Evolutionary conservation across 2,329 filamentous ascomycete species (phyloP).

Genomic region (Coniosporium uncinatum): DNA sequence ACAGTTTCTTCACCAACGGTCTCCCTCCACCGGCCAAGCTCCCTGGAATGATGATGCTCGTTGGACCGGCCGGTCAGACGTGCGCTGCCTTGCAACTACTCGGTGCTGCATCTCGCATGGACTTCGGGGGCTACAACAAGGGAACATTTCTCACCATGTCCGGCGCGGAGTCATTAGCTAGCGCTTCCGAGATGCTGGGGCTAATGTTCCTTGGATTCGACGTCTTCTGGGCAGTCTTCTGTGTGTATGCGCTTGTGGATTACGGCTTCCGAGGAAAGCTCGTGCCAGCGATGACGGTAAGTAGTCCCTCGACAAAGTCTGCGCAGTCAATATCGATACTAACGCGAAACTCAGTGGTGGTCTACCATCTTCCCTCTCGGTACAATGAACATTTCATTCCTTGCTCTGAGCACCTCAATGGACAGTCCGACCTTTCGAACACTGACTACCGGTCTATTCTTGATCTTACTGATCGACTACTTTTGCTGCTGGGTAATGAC

Average conservation of each 20-base stretch:
- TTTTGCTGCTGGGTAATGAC: neutral
- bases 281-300: conserved; percentile 5
- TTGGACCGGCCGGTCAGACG: conserved; percentile 11
- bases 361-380: conserved; percentile 13
- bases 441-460: conserved; percentile 2
- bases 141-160: conserved; percentile 10
- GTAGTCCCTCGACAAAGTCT: too few species aligned
- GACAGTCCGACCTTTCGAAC: conserved; percentile 11
- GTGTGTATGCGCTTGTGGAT: conserved; percentile 6
- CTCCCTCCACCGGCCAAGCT: conserved; percentile 6
- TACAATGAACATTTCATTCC: conserved; percentile 10
- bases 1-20: conserved; percentile 8
- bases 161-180: conserved; percentile 2
- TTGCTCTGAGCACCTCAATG: conserved; percentile 6
- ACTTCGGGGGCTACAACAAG: conserved; percentile 10
- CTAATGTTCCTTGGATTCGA: conserved; percentile 9
- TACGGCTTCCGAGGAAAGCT: conserved; percentile 5
- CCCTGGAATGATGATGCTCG: conserved; percentile 9
- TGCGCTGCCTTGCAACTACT: conserved; percentile 9
- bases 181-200: conserved; percentile 6
- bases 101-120: conserved; percentile 7
- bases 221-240: conserved; percentile 9
- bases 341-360: too few species aligned
- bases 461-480: neutral
- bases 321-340: too few species aligned